phyloP scores from a whole-genome alignment of 2,329 filamentous ascomycete genomes.

The Tympanopsis confertula region DNA sequence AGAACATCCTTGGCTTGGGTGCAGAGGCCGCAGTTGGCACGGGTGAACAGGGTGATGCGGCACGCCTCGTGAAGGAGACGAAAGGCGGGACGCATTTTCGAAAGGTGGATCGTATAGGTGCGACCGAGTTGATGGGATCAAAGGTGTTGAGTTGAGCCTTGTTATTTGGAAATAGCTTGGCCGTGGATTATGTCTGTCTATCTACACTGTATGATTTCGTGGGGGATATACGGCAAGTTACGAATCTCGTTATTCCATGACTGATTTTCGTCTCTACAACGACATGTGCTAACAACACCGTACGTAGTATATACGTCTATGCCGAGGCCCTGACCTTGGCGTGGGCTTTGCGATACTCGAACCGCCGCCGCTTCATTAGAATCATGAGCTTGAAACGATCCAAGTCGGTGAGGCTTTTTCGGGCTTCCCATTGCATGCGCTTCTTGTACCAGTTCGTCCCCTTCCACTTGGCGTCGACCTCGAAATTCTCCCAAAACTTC shows the following conservation, averaged over 20 bases:
- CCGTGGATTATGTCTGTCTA: no score
- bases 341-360: neutral
- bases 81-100: constrained; percentile 41
- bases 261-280: no score
- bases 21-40: constrained; percentile 62
- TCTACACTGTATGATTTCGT: no score
- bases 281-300: no score
- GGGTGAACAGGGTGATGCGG: constrained; percentile 66
- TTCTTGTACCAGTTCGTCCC: neutral
- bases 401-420: neutral
- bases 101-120: no score
- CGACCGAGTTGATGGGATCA: no score
- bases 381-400: neutral
- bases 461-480: neutral
- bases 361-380: neutral
- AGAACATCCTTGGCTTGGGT: constrained; percentile 56
- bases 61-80: constrained; percentile 39
- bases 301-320: no score
- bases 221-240: no score
- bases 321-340: neutral
- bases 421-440: neutral
- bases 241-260: no score
- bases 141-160: no score
- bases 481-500: neutral
- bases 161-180: no score